Conservation (phyloP, 139 green algal genomes). For the Chlorella sp. region DNA sequence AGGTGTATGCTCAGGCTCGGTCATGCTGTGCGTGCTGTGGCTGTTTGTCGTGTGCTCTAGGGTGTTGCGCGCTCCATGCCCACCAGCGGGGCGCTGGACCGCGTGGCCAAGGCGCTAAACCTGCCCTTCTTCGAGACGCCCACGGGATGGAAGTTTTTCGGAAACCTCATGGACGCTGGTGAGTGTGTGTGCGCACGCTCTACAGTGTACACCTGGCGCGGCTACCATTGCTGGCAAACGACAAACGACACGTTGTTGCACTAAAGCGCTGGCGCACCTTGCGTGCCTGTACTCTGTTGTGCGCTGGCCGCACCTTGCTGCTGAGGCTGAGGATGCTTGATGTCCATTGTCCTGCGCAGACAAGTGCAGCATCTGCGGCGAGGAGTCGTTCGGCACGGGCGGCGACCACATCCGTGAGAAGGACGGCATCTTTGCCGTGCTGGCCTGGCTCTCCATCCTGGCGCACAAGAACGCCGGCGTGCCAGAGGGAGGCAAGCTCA, state of each 20-base stretch:
- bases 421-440: slow-evolving; percentile 95
- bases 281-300: no score
- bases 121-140: slow-evolving; percentile 93
- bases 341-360: slow-evolving; percentile 30
- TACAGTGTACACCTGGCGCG: no score
- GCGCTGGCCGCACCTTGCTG: no score
- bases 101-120: slow-evolving; percentile 75
- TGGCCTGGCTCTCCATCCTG: slow-evolving; percentile 87
- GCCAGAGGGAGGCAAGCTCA: slow-evolving; percentile 64
- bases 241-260: no score
- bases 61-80: slow-evolving; percentile 97
- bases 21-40: no score
- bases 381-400: slow-evolving; percentile 97
- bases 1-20: no score
- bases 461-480: slow-evolving; percentile 83
- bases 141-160: slow-evolving; percentile 99
- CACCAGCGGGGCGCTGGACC: slow-evolving; percentile 90
- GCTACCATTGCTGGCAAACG: no score
- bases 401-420: slow-evolving; percentile 97
- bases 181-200: no score
- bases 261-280: no score
- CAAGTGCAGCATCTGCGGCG: slow-evolving; percentile 91
- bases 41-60: no score
- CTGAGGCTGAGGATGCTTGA: no score
- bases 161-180: slow-evolving; percentile 96